Conservation (phyloP, 164 flowering plant genomes). For the Vitis riparia region DNA sequence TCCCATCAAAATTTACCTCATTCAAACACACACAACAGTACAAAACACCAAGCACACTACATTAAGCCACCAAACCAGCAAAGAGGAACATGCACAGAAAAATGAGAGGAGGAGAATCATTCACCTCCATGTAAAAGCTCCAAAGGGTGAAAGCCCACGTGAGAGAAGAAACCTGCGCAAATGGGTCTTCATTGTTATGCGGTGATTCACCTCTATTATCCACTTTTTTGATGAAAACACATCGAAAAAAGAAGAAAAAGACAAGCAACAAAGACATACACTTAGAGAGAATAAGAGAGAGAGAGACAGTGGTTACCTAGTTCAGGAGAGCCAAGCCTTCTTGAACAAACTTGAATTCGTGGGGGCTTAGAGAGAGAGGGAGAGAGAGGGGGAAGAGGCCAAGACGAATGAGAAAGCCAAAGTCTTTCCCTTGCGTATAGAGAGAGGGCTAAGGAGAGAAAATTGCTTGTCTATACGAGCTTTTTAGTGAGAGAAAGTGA, state of each 20-base stretch:
- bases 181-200: constrained; percentile 24
- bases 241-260: constrained; percentile 7
- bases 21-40: neutral
- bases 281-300: constrained; percentile 5
- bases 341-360: constrained; percentile 8
- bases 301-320: constrained; percentile 10
- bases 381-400: constrained; percentile 1
- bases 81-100: neutral
- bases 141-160: constrained; percentile 21
- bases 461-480: no score
- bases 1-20: no score
- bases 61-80: constrained; percentile 1
- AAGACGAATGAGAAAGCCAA: no score
- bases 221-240: constrained; percentile 14
- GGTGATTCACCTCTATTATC: constrained; percentile 17
- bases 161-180: constrained; percentile 18
- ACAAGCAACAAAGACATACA: neutral
- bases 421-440: no score
- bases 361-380: constrained; percentile 4
- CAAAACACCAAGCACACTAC: constrained; percentile 2
- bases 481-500: no score
- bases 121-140: constrained; percentile 23
- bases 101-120: neutral
- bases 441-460: no score
- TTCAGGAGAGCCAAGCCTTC: constrained; percentile 12